Base-by-base conservation (phyloP, 495 filamentous ascomycete species). In the Aspergillus cristatus region DNA sequence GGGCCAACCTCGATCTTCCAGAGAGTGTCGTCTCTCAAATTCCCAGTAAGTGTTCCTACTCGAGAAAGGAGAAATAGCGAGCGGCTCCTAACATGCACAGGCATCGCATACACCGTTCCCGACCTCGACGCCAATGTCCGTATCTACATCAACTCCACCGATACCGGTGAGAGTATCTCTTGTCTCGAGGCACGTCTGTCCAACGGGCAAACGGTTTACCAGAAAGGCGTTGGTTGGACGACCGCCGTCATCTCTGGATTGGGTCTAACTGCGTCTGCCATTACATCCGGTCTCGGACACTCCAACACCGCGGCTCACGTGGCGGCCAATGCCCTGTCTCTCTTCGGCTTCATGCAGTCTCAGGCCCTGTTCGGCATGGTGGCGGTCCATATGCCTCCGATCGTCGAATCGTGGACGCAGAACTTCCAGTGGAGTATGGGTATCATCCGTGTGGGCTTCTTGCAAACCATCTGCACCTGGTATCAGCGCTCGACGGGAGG, bases 351-450 rank as follows among this genome's bases (percentile, higher is more conserved):
- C 63, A 95, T 97, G 74, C 91, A 98, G 57, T 80, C 84, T 10
- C 91, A 96, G 57, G 89, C 91, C n/a, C 88, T 98, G 60, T 70
- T 95, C 45, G 91, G 89, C 32, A 82, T 96, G 70, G 83, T 77
- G 24, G 72, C 82, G 10, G 79, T 96, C n/a, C 71, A 72, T 16
- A 76, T 95, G 35, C 91, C 91, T 2, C 91, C 91, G 0, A 83
- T 94, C 34, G 91, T 94, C 30, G 74, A 82, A 51, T 72, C 90
- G 0, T 98, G 91, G 91, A 95, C 90, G 1, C 90, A 97, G 67
- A 91, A 97, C 54, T 96, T 97, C 68, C 81, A 90, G 58, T 98
- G 91, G 91, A 90, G 79, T 56, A 93, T 98, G 86, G 91, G 91
- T 50, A 89, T 98, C 52, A 94, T 98, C 52, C 74, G 75, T 36